Base-by-base conservation (phyloP, 371 early-diverging fungal species). In the Globomyces sp. region DNA sequence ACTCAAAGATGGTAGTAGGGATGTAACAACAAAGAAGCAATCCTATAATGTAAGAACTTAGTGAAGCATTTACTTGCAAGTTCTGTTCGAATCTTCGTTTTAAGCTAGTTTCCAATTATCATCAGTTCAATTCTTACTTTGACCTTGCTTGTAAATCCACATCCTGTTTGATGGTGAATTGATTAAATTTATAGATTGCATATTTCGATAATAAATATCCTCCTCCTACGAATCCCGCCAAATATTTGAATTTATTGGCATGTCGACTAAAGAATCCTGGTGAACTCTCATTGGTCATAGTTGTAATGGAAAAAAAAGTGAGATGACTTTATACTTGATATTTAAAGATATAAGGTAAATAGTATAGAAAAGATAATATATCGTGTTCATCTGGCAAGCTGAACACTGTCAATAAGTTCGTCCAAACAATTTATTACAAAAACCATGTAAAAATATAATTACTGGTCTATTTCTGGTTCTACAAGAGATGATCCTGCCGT, bases 41-140 rank as follows among this genome's bases (percentile, higher is more conserved):
- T 96, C 96, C 63, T 88, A 86, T 73, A 91, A 92, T 75, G 93
- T 93, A 77, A 93, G 92, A 67, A 93, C 91, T 70, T 94, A 95
- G n/a, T 95, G 89, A 49, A 90, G 83, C 65, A 24, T 24, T 24
- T 24, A 24, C 24, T 24, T 24, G 52, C 1, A 51, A 34, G 3
- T 51, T 51, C 52, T 51, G 52, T 51, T 51, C 52, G 52, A 51
- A 51, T 13, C 52, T 11, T 13, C 52, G 11, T 34, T 51, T 51
- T 11, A 51, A 24, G 13, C 24, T 24, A 24, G 24, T 24, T 88
- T 88, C 58, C 93, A 79, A 68, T 90, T 92, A 72, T 63, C 62
- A 43, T 6, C 10, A 41, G 64, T 10, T 2, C 34, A 10, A 11
- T 10, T 63, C 80, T 66, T 84, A 91, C 91, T 92, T 90, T 85